phyloP scores from a whole-genome alignment of 257 asterid species.

The Petunia axillaris region DNA sequence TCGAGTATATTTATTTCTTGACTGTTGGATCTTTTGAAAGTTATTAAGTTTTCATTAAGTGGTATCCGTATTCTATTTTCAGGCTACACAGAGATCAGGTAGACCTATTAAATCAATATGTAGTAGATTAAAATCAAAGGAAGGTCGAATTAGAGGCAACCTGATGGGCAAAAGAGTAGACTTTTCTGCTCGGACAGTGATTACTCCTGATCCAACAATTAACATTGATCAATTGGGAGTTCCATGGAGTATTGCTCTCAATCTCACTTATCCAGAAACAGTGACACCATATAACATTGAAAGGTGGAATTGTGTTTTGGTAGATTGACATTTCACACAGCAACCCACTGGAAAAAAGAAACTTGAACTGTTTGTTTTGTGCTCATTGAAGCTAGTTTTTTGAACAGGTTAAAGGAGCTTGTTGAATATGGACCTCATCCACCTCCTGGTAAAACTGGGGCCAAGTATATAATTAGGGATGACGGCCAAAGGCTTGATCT shows the following conservation, averaged over 20 bases:
- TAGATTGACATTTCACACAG: neutral
- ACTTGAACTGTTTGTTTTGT: slow-evolving; percentile 21
- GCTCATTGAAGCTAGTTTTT: slow-evolving; percentile 27
- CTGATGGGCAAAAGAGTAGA: slow-evolving; percentile 99
- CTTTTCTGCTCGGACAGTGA: slow-evolving; percentile 98
- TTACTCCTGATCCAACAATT: slow-evolving; percentile 98
- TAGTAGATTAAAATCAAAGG: slow-evolving; percentile 97
- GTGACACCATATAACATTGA: slow-evolving; percentile 99
- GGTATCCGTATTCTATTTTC: slow-evolving; percentile 27
- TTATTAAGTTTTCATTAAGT: slow-evolving; percentile 27
- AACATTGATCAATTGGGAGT: slow-evolving; percentile 96
- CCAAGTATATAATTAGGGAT: slow-evolving; percentile 94
- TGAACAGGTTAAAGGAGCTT: slow-evolving; percentile 88
- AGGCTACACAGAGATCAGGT: slow-evolving; percentile 99
- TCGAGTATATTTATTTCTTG: neutral
- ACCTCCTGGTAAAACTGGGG: slow-evolving; percentile 99
- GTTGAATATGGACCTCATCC: slow-evolving; percentile 99
- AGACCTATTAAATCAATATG: slow-evolving; percentile 97
- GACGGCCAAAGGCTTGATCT: slow-evolving; percentile 99
- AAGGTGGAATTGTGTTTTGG: slow-evolving; percentile 52
- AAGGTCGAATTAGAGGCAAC: slow-evolving; percentile 97
- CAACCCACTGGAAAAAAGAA: neutral
- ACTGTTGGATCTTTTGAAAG: slow-evolving; percentile 21
- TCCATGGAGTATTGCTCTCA: slow-evolving; percentile 99
- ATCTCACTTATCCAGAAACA: slow-evolving; percentile 98